Evolutionary conservation across 257 asterid species (phyloP), one percentile per base, ranked within the genome.

Genomic region (Nicotiana knightiana): DNA sequence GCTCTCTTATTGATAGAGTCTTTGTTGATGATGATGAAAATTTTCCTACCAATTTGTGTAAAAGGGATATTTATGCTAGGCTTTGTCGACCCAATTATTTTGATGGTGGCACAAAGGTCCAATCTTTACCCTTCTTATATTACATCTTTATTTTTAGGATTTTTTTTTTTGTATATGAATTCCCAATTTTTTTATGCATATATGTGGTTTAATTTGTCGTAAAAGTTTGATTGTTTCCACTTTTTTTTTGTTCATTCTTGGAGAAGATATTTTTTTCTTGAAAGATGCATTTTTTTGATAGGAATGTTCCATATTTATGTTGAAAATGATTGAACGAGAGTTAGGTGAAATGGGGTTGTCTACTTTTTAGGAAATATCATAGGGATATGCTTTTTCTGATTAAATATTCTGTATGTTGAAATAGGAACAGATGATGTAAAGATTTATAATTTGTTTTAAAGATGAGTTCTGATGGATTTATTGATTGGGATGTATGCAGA

Each of bases 81-180:
- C 94, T 93, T 76, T 93, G 90, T 81, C 80, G 85, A 28, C 86
- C 94, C 21, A 90, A 86, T 88, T 89, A 89, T 18, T 86, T 95
- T 66, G 99, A 95, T 82, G 93, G 85, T 53, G 96, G 92, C 82
- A 81, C 92, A 53, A 93, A 95, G 99, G 99, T 95, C 28, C 43
- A 2, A 37, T 81, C 37, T 77, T 67, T 83, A 16, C 63, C 15
- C 75, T 63, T 30, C 18, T 9, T 80, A 59, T 17, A 13, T 21
- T 39, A 24, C 58, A 12, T 4, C 16, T 62, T 62, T 62, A 9
- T 18, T 5, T 9, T n/a, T 61, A 0, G 8, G 17, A 5, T 5
- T n/a, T 18, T 18, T 28, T 28, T 21, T 21, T 33, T 5, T 67
- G 11, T 58, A n/a, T 58, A n/a, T 59, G 24, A 59, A 4, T 59